Percentiles rank a stretch among this genome's conserved stretches.
Conservation (phyloP, 805 yeast genomes). For the Pichia exigua region DNA sequence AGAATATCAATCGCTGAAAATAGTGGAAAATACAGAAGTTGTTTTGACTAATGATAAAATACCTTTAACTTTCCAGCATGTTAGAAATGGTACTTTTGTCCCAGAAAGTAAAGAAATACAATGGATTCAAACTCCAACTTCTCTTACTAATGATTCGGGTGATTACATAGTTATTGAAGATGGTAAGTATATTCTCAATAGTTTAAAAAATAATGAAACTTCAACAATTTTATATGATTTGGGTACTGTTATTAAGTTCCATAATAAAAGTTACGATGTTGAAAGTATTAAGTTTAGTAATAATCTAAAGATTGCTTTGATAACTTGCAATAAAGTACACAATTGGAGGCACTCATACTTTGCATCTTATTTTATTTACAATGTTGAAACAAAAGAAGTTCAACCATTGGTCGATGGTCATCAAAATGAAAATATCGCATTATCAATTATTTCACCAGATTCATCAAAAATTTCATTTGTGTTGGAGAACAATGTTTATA, state of each 20-base stretch:
- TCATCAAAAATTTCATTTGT: constrained; percentile 62
- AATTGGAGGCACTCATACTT: constrained; percentile 70
- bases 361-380: constrained; percentile 55
- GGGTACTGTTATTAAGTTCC: constrained; percentile 37
- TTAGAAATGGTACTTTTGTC: constrained; percentile 48
- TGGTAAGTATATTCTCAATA: constrained; percentile 48
- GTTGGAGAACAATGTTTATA: constrained; percentile 58
- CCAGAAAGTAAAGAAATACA: constrained; percentile 52
- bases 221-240: constrained; percentile 38
- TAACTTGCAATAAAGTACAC: constrained; percentile 53
- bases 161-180: constrained; percentile 48
- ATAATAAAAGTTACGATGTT: constrained; percentile 36
- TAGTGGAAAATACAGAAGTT: neutral
- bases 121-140: constrained; percentile 55
- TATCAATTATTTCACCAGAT: constrained; percentile 69
- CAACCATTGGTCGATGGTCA: constrained; percentile 14
- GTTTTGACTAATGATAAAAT: constrained; percentile 7
- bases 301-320: constrained; percentile 47
- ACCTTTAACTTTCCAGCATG: constrained; percentile 34
- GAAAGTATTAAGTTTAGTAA: constrained; percentile 59
- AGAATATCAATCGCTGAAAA: neutral
- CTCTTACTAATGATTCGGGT: constrained; percentile 51
- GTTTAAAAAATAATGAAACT: constrained; percentile 37
- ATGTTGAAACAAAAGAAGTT: constrained; percentile 30
- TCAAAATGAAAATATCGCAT: constrained; percentile 25